phyloP scores from a whole-genome alignment of 2,329 filamentous ascomycete species.

The Trichoderma breve region DNA sequence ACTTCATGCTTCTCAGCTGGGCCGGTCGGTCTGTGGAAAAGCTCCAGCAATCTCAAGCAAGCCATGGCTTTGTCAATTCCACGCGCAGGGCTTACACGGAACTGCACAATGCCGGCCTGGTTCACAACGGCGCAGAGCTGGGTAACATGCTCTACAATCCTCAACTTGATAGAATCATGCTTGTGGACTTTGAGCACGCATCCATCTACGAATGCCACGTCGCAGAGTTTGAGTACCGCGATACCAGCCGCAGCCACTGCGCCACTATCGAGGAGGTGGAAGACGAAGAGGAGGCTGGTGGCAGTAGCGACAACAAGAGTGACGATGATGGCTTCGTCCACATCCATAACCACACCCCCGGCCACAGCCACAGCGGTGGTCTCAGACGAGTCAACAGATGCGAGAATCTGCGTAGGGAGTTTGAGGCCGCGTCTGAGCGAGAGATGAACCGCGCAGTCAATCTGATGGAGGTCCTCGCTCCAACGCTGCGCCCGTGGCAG shows the following conservation, averaged over 20 bases:
- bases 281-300: background rate
- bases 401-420: background rate
- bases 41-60: background rate
- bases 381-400: background rate
- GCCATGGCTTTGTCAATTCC: conserved; percentile 8
- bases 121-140: conserved; percentile 31
- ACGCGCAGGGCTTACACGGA: background rate
- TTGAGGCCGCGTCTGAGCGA: background rate
- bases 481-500: background rate
- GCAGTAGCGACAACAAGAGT: background rate
- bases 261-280: background rate
- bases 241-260: background rate
- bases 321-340: background rate
- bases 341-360: background rate
- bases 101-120: conserved; percentile 26
- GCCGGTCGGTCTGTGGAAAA: conserved; percentile 20
- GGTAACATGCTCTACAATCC: conserved; percentile 35
- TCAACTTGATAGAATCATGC: conserved; percentile 27
- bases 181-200: conserved; percentile 35
- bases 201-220: conserved; percentile 23
- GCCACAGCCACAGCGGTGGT: background rate
- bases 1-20: conserved; percentile 38
- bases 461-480: background rate
- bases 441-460: background rate
- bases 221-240: background rate